Percentiles rank a stretch among this genome's conserved stretches.
These are phyloP conservation scores for Asterochloris erici DNA, from an alignment of 139 green algal species.

Conservation along the genomic window DNA sequence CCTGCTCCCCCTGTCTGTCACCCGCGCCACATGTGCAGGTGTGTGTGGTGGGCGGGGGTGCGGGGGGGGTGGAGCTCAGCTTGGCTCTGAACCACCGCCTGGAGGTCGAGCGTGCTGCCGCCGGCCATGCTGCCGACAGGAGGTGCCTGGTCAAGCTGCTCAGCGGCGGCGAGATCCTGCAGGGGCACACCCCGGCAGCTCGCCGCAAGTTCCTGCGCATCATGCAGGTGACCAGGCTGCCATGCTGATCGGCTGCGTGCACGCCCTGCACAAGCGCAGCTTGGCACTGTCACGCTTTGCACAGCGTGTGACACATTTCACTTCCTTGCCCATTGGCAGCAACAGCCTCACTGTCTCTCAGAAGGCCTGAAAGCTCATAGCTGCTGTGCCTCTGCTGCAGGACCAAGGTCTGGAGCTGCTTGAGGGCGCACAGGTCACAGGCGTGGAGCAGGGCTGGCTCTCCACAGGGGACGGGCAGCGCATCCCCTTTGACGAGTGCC, in stretches of 20 bases:
- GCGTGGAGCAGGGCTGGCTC: constrained; percentile 41
- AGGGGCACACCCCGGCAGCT: constrained; percentile 29
- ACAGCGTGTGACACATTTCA: too few species aligned
- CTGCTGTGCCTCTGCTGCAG: background rate
- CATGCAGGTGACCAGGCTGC: background rate
- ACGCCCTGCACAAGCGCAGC: too few species aligned
- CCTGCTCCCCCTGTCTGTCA: too few species aligned
- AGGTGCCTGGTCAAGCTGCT: constrained; percentile 36
- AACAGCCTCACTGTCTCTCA: too few species aligned
- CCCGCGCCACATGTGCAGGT: constrained; percentile 34
- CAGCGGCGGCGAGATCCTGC: constrained; percentile 35
- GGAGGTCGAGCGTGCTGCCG: constrained; percentile 27
- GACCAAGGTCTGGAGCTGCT: background rate
- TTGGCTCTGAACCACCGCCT: constrained; percentile 77
- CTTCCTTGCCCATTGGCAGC: too few species aligned
- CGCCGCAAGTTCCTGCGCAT: constrained; percentile 29
- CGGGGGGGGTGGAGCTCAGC: constrained; percentile 86
- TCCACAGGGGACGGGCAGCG: constrained; percentile 29
- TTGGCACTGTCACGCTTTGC: too few species aligned
- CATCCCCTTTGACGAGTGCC: constrained; percentile 73
- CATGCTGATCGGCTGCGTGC: too few species aligned
- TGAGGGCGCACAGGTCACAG: constrained; percentile 30
- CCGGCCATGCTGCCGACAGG: background rate
- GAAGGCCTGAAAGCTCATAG: too few species aligned
- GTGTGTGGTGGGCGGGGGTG: constrained; percentile 86